These are phyloP conservation scores for Chimonanthus salicifolius DNA, from an alignment of 164 flowering plant genomes.

Conservation along the genomic window DNA sequence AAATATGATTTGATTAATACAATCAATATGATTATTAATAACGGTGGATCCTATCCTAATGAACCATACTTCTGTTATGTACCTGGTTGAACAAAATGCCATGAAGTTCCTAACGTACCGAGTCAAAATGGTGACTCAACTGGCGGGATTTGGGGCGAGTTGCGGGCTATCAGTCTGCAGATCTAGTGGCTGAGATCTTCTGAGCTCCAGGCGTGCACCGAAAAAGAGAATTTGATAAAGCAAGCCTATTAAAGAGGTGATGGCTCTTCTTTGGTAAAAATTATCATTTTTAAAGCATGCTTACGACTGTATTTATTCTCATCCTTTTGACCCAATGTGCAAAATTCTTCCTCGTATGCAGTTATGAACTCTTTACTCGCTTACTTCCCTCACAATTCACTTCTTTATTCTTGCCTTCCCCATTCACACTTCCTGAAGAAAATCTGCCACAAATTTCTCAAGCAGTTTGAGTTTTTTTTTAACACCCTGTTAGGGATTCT, in stretches of 20 bases:
- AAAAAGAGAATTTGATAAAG: conserved; percentile 1
- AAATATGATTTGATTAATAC: no score
- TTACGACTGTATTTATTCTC: conserved; percentile 57
- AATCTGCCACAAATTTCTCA: no score
- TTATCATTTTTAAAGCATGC: conserved; percentile 43
- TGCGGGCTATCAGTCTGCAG: neutral
- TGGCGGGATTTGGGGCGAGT: neutral
- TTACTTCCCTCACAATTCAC: conserved; percentile 64
- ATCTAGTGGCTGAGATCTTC: conserved; percentile 1
- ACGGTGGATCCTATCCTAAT: neutral
- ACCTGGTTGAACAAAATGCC: neutral
- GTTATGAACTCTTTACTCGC: conserved; percentile 25
- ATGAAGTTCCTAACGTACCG: neutral
- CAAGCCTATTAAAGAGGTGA: neutral
- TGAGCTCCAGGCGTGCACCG: conserved; percentile 2
- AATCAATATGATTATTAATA: neutral
- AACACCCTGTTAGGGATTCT: neutral
- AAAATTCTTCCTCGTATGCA: conserved; percentile 43
- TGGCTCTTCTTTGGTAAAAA: conserved; percentile 24
- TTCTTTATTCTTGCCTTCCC: conserved; percentile 48
- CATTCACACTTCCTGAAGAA: neutral
- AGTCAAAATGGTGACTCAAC: neutral
- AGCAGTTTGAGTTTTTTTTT: no score
- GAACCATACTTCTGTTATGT: neutral
- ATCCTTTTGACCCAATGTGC: conserved; percentile 53